Conservation (phyloP, 2,329 filamentous ascomycete species). For the Pseudopyrenochaeta lycopersici region DNA sequence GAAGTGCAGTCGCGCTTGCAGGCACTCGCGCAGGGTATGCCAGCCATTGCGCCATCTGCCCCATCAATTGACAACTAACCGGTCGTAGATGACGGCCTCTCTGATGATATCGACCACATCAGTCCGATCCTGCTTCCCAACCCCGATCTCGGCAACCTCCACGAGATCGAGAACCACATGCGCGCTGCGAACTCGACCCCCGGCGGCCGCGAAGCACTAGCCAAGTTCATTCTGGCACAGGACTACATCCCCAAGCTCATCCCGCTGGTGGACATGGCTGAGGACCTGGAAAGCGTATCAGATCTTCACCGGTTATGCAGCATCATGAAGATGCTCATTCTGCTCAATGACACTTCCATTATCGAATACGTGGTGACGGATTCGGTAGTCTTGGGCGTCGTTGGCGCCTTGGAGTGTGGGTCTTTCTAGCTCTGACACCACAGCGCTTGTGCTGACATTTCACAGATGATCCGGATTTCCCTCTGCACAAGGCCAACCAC, state of each 20-base stretch:
- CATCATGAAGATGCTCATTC: constrained; percentile 95
- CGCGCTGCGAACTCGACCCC: constrained; percentile 78
- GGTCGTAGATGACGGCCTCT: constrained; percentile 78
- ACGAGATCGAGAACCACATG: constrained; percentile 86
- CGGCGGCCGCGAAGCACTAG: constrained; percentile 82
- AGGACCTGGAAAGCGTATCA: constrained; percentile 85
- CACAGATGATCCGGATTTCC: constrained; percentile 91
- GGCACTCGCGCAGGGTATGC: constrained; percentile 69
- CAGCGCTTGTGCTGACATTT: constrained; percentile 39
- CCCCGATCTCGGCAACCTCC: constrained; percentile 82
- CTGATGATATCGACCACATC: constrained; percentile 82
- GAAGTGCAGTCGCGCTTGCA: constrained; percentile 81
- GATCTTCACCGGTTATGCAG: constrained; percentile 94
- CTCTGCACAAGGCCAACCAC: constrained; percentile 96
- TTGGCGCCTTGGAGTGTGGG: constrained; percentile 89
- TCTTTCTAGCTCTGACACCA: constrained; percentile 3
- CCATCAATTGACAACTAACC: constrained; percentile 26
- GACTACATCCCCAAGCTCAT: constrained; percentile 89
- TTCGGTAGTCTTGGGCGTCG: constrained; percentile 86
- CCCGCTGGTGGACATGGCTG: constrained; percentile 85
- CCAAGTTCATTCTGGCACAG: constrained; percentile 84
- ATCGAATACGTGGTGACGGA: constrained; percentile 95
- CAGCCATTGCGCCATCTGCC: not conserved
- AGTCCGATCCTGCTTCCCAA: constrained; percentile 77
- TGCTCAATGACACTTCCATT: constrained; percentile 93